These are phyloP conservation scores for Babesia divergens DNA, from an alignment of 169 alveolate genomes.

Conservation along the genomic window DNA sequence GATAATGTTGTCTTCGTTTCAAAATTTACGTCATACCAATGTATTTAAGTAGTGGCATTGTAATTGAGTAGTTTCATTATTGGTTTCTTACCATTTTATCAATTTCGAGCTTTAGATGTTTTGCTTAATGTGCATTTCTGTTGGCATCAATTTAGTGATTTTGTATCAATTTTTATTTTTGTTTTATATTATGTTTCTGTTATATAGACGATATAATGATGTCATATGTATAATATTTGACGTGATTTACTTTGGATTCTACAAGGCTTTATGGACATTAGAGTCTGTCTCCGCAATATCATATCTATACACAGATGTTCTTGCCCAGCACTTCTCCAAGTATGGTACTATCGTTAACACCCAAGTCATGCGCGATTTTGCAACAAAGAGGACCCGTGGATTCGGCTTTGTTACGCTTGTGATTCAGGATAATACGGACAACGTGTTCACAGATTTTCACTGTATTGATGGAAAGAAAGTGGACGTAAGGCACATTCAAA, in stretches of 20 bases:
- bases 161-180: too few relatives aligned
- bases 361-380: conserved; percentile 58
- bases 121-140: too few relatives aligned
- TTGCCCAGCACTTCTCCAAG: conserved; percentile 35
- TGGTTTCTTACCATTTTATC: too few relatives aligned
- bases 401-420: conserved; percentile 54
- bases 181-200: too few relatives aligned
- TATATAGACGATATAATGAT: too few relatives aligned
- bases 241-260: neutral
- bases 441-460: conserved; percentile 52
- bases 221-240: too few relatives aligned
- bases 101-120: too few relatives aligned
- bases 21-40: too few relatives aligned
- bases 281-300: neutral
- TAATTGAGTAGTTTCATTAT: too few relatives aligned
- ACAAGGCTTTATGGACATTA: neutral
- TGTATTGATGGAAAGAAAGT: conserved; percentile 42
- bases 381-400: conserved; percentile 54
- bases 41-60: too few relatives aligned
- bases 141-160: too few relatives aligned
- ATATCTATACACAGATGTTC: neutral
- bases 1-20: too few relatives aligned
- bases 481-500: conserved; percentile 58
- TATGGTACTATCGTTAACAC: conserved; percentile 42
- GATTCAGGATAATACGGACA: conserved; percentile 33